Conservation (phyloP, 1,139 yeast species). For the Kurtzmaniella quercitrusa region DNA sequence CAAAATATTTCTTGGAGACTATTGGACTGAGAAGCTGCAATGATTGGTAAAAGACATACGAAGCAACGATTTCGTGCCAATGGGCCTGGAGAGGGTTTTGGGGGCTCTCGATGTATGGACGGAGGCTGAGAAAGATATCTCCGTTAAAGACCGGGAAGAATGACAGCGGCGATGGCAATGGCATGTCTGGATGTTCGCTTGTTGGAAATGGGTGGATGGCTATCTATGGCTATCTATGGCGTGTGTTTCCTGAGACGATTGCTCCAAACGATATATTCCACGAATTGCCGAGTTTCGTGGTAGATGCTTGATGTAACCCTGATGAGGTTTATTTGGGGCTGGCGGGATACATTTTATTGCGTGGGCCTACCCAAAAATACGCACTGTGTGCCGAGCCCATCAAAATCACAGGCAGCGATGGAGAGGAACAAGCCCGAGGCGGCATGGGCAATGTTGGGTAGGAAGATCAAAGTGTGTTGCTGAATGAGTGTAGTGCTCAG, state of each 20-base stretch:
- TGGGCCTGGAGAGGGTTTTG: slow-evolving; percentile 32
- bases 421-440: not conserved
- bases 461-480: too few species aligned
- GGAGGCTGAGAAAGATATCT: slow-evolving; percentile 41
- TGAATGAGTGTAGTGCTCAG: too few species aligned
- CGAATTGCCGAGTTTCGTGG: too few species aligned
- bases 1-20: slow-evolving; percentile 28
- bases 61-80: slow-evolving; percentile 49
- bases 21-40: slow-evolving; percentile 41
- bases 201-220: too few species aligned
- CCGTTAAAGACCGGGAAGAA: slow-evolving; percentile 24
- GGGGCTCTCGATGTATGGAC: slow-evolving; percentile 45
- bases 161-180: not conserved
- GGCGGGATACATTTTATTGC: not conserved
- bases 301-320: not conserved
- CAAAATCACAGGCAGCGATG: not conserved
- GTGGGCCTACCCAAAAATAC: not conserved
- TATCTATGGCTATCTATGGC: too few species aligned
- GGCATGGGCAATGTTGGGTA: too few species aligned
- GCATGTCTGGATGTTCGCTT: not conserved
- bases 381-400: not conserved
- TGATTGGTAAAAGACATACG: slow-evolving; percentile 35
- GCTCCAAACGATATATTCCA: too few species aligned
- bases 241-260: too few species aligned
- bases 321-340: not conserved